These are phyloP conservation scores for Penicillium cinerascens DNA, from an alignment of 495 filamentous ascomycete species.

Conservation along the genomic window DNA sequence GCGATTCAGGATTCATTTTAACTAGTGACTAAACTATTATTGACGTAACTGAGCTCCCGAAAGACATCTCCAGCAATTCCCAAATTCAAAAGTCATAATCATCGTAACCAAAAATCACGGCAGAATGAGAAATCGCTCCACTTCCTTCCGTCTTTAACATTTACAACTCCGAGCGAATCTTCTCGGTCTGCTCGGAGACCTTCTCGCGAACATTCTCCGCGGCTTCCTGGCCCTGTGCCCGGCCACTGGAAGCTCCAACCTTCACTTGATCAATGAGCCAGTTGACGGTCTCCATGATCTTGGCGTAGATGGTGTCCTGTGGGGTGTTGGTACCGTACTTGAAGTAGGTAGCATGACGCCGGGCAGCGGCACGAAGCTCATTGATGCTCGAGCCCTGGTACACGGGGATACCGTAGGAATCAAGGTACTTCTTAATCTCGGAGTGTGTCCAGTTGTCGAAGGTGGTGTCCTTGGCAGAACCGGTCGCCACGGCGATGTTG, in stretches of 20 bases:
- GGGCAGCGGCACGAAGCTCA: constrained; percentile 62
- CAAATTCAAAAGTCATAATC: constrained; percentile 17
- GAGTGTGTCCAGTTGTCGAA: constrained; percentile 82
- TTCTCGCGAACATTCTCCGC: constrained; percentile 43
- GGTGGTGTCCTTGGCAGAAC: constrained; percentile 60
- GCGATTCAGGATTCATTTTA: background rate
- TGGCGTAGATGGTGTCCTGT: constrained; percentile 60
- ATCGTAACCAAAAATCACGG: constrained; percentile 13
- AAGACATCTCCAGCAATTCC: background rate
- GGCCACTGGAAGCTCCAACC: constrained; percentile 61
- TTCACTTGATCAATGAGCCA: constrained; percentile 61
- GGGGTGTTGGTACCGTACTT: constrained; percentile 70
- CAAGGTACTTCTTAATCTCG: constrained; percentile 77
- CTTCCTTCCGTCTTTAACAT: background rate
- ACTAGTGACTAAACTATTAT: constrained; percentile 4
- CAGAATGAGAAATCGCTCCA: background rate
- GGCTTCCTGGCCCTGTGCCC: constrained; percentile 52
- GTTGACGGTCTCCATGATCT: constrained; percentile 54
- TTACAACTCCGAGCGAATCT: constrained; percentile 35
- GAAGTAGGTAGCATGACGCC: constrained; percentile 72
- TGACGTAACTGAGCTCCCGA: constrained; percentile 3
- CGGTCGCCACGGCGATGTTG: constrained; percentile 65
- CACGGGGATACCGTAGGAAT: constrained; percentile 72
- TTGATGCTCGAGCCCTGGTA: constrained; percentile 68
- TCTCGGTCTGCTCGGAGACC: constrained; percentile 25